phyloP scores from a whole-genome alignment of 352 stramenopile species.

The Pythium aquatile region DNA sequence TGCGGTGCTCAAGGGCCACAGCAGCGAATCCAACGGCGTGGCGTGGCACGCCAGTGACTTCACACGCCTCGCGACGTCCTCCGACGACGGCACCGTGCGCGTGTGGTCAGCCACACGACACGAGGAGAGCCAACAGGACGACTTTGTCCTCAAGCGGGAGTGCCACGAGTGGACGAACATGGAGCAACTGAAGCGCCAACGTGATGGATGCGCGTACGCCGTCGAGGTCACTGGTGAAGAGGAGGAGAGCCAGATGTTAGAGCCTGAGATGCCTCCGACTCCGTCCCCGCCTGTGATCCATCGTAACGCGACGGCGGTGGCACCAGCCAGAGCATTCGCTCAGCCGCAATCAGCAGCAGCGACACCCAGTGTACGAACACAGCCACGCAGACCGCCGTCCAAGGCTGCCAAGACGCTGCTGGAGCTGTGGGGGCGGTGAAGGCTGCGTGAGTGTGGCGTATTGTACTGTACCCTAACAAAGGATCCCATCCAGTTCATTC shows the following conservation, averaged over 20 bases:
- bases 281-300: background rate
- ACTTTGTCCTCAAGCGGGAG: background rate
- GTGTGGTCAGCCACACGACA: conserved; percentile 7
- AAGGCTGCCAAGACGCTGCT: background rate
- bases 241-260: background rate
- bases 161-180: background rate
- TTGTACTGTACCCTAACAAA: too few species aligned
- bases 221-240: background rate
- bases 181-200: background rate
- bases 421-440: conserved; percentile 2
- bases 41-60: conserved; percentile 54
- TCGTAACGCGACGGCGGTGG: background rate
- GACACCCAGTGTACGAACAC: background rate
- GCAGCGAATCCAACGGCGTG: conserved; percentile 66
- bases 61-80: conserved; percentile 50
- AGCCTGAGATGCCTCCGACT: background rate
- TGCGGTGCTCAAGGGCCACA: conserved; percentile 58
- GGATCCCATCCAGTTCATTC: too few species aligned
- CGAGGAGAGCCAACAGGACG: background rate
- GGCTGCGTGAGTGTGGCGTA: too few species aligned
- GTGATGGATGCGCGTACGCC: background rate
- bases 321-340: background rate
- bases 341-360: background rate
- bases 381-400: background rate
- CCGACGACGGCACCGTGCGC: conserved; percentile 61